Conservation (phyloP, 768 basidiomycete species). For the Lactarius pseudohatsudake region DNA sequence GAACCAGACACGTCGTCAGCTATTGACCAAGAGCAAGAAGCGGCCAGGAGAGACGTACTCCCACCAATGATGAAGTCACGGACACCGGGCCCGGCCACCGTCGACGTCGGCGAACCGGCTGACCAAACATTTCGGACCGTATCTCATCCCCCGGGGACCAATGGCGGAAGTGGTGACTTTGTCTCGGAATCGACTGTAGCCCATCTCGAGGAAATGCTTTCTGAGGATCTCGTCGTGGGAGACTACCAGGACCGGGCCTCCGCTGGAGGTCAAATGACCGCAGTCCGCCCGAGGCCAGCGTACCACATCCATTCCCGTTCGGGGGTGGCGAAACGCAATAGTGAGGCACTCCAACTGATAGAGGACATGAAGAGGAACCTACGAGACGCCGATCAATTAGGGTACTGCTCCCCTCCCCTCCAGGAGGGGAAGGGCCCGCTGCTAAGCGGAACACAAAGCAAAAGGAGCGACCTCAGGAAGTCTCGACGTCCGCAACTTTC, state of each 20-base stretch:
- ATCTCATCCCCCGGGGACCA: not conserved
- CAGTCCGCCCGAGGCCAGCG: not conserved
- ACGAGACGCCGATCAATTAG: not conserved
- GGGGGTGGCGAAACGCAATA: not conserved
- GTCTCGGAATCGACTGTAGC: constrained; percentile 1
- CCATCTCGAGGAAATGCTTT: constrained; percentile 16
- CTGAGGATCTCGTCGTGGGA: constrained; percentile 10
- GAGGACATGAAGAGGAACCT: not conserved
- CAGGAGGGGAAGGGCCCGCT: no score
- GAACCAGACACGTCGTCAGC: not conserved
- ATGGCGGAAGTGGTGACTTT: not conserved
- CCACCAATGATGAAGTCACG: not conserved
- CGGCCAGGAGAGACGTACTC: not conserved
- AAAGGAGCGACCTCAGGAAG: no score
- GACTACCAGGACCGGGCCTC: not conserved
- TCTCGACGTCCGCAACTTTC: not conserved
- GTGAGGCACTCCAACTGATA: not conserved
- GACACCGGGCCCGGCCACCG: not conserved
- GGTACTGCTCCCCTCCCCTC: not conserved
- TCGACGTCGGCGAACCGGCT: not conserved
- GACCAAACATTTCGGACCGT: not conserved
- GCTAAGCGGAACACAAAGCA: no score
- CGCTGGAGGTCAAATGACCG: not conserved
- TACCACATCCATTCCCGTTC: not conserved
- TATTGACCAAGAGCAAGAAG: not conserved